Evolutionary conservation across 306 rosid genomes (phyloP), one percentile per base, ranked within the genome.

Genomic region (Calophaca sinica): DNA sequence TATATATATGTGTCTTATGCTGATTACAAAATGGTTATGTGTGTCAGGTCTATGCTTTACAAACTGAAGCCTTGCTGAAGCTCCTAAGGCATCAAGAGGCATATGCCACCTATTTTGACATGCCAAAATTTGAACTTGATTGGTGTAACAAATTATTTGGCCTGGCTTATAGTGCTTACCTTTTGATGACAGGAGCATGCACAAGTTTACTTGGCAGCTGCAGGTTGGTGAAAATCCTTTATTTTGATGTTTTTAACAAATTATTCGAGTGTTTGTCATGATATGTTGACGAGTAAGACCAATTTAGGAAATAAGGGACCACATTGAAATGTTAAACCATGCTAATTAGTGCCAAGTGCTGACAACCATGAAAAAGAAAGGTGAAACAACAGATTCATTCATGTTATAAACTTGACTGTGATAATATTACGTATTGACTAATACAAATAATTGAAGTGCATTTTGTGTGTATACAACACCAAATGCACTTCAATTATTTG

Each of bases 21-120:
- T 80, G 70, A 67, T 15, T 74, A 57, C 36, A 72, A 62, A n/a
- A 44, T 78, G 60, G 13, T 38, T 75, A n/a, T 74, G 64, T 26
- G 9, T 45, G 26, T 2, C 80, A 92, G 96, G 84, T 96, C 42
- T 89, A 81, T 83, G 96, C 94, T 75, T 81, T 89, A 65, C 98
- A 85, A 88, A 86, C 97, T 11, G 99, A 96, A 88, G 98, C 98
- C 49, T 79, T 90, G 28, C 31, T 92, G 85, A 92, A 80, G 74
- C 92, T 92, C 35, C 79, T 51, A 33, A 90, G 93, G 74, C 91
- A 89, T 68, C 85, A 88, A 74, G 96, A 96, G 73, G 99, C 99
- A 53, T 80, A 87, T 79, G 69, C 80, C 3, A 79, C 87, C 45
- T 88, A 83, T 60, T 91, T 84, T 73, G 84, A 83, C 64, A 81